These are phyloP conservation scores for Chamaecyparis obtusa DNA, from an alignment of 75 land plant genomes.

Conservation along the genomic window DNA sequence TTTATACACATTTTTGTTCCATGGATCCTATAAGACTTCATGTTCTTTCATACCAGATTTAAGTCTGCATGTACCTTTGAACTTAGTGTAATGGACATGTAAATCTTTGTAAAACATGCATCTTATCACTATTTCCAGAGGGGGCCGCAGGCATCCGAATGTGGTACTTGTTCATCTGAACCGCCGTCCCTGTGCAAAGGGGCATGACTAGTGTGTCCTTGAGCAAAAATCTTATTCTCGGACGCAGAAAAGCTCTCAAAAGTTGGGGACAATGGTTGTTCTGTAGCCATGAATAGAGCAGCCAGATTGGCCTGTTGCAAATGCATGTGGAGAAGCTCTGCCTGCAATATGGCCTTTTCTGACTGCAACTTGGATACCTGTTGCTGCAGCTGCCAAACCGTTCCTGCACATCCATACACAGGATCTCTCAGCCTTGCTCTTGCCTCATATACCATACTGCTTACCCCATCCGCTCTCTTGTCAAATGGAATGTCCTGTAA, in stretches of 20 bases:
- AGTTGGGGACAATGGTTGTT: not conserved
- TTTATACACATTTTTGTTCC: too few relatives aligned
- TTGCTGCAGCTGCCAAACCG: constrained; percentile 13
- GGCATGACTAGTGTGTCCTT: not conserved
- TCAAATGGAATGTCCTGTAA: constrained; percentile 5
- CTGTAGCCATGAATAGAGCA: not conserved
- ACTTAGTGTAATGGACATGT: too few relatives aligned
- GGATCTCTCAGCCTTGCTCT: constrained; percentile 15
- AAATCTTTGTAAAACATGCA: too few relatives aligned
- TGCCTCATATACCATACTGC: constrained; percentile 20
- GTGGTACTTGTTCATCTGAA: not conserved
- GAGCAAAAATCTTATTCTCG: not conserved
- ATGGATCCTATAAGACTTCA: too few relatives aligned
- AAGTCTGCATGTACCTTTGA: too few relatives aligned
- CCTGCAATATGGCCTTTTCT: not conserved
- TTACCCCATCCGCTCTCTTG: constrained; percentile 12
- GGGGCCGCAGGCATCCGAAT: not conserved
- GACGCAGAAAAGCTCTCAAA: not conserved
- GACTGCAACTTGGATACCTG: not conserved
- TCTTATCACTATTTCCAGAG: not conserved
- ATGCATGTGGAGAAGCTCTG: constrained; percentile 5
- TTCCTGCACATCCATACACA: constrained; percentile 16
- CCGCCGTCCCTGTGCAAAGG: not conserved
- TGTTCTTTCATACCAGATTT: too few relatives aligned
- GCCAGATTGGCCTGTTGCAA: not conserved